Conservation (phyloP, 495 filamentous ascomycete genomes). For the Lindgomyces ingoldianus region DNA sequence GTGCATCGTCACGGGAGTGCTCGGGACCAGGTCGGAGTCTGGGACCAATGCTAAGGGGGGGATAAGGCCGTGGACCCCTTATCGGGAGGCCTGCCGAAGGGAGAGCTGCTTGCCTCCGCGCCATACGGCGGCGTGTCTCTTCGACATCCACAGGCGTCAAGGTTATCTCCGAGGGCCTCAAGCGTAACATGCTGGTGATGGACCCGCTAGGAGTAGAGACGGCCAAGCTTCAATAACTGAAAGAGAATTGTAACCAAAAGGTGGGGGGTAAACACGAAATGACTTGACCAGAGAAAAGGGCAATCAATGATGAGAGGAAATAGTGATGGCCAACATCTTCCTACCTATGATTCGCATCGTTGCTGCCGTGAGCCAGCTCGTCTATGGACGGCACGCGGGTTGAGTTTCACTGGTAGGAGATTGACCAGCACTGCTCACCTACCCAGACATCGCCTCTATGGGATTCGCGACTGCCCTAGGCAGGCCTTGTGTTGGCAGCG, state of each 20-base stretch:
- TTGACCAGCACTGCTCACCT: no score
- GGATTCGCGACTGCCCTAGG: background rate
- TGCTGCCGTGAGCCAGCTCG: no score
- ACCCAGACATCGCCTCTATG: no score
- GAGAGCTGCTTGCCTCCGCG: slow-evolving; percentile 14
- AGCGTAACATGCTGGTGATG: slow-evolving; percentile 33
- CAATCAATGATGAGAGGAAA: background rate
- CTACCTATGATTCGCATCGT: slow-evolving; percentile 4
- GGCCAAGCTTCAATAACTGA: background rate
- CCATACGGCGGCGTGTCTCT: slow-evolving; percentile 29
- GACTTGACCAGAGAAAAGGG: slow-evolving; percentile 1
- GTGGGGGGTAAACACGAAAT: background rate
- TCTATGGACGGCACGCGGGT: background rate
- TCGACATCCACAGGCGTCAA: slow-evolving; percentile 38
- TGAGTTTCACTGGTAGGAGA: background rate
- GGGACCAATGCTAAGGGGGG: slow-evolving; percentile 6
- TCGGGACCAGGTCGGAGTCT: slow-evolving; percentile 27
- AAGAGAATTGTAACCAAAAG: background rate
- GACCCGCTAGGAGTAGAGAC: background rate
- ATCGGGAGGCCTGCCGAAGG: background rate
- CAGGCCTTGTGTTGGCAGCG: no score
- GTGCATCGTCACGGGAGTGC: slow-evolving; percentile 31
- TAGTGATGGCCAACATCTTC: background rate
- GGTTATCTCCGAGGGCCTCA: slow-evolving; percentile 36
- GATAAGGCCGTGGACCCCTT: background rate